A percentile compares a stretch with the other conserved stretches of the same genome.
These are phyloP conservation scores for Metschnikowia peoriensis DNA, from an alignment of 805 yeast species.

Conservation along the genomic window DNA sequence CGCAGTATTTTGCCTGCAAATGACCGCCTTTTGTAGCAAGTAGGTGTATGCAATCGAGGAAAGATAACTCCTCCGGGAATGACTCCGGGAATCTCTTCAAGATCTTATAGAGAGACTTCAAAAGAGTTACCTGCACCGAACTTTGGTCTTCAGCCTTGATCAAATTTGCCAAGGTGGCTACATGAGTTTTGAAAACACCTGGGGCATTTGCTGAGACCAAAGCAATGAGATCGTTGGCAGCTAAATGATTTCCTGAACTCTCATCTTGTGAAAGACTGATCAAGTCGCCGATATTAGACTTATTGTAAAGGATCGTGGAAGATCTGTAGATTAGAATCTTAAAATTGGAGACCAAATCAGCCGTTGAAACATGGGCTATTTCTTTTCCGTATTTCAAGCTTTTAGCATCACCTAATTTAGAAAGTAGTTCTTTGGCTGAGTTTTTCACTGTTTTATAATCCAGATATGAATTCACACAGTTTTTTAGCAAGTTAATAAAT, in stretches of 20 bases:
- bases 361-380: slow-evolving; percentile 35
- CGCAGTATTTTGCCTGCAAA: slow-evolving; percentile 61
- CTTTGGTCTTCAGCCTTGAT: slow-evolving; percentile 25
- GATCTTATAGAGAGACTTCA: slow-evolving; percentile 62
- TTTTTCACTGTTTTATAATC: slow-evolving; percentile 60
- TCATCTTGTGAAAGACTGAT: slow-evolving; percentile 45
- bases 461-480: slow-evolving; percentile 54
- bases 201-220: slow-evolving; percentile 62
- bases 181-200: slow-evolving; percentile 58
- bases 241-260: slow-evolving; percentile 23
- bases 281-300: slow-evolving; percentile 57
- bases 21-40: slow-evolving; percentile 55
- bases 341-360: slow-evolving; percentile 52
- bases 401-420: slow-evolving; percentile 53
- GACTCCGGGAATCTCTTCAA: slow-evolving; percentile 49
- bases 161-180: slow-evolving; percentile 45
- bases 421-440: slow-evolving; percentile 61
- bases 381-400: slow-evolving; percentile 37
- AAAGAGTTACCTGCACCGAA: slow-evolving; percentile 11
- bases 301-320: slow-evolving; percentile 60
- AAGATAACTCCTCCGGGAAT: slow-evolving; percentile 43
- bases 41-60: slow-evolving; percentile 43
- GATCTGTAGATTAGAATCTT: slow-evolving; percentile 61
- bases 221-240: slow-evolving; percentile 56
- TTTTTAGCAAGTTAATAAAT: slow-evolving; percentile 51